These are phyloP conservation scores for Podospora fimiseda DNA, from an alignment of 495 filamentous ascomycete genomes.

Conservation along the genomic window DNA sequence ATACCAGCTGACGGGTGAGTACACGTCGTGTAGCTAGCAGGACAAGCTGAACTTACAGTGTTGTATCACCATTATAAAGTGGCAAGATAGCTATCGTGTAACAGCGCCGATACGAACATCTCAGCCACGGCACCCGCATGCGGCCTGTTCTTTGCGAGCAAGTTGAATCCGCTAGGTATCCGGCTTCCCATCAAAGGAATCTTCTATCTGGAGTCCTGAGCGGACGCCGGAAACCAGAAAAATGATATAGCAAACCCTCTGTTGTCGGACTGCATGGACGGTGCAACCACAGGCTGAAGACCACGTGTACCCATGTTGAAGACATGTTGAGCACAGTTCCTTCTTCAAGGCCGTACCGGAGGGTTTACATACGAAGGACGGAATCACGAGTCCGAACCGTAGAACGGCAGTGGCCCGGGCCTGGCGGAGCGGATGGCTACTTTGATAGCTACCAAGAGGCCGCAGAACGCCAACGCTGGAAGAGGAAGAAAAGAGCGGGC, in stretches of 20 bases:
- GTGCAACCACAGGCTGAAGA: slow-evolving; percentile 8
- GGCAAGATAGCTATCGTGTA: slow-evolving; percentile 2
- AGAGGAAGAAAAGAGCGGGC: not conserved
- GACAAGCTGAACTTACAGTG: not conserved
- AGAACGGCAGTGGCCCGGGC: slow-evolving; percentile 8
- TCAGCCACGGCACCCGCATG: not conserved
- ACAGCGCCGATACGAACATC: not conserved
- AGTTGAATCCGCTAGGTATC: too few species aligned
- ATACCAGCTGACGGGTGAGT: not conserved
- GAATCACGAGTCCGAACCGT: not conserved
- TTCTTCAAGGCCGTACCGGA: slow-evolving; percentile 1
- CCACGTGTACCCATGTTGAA: slow-evolving; percentile 20
- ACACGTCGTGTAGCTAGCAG: not conserved
- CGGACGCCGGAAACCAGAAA: too few species aligned
- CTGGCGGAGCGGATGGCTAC: slow-evolving; percentile 1
- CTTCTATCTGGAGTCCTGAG: too few species aligned
- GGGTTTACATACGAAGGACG: too few species aligned
- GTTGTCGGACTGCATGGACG: slow-evolving; percentile 4
- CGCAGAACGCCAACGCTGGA: not conserved
- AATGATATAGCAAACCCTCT: too few species aligned
- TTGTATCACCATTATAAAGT: not conserved
- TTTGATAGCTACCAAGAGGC: not conserved
- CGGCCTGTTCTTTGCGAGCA: not conserved
- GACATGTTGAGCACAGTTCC: slow-evolving; percentile 2
- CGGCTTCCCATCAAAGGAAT: too few species aligned